These are phyloP conservation scores for Diaporthe helianthi DNA, from an alignment of 2,329 filamentous ascomycete species.

Conservation along the genomic window DNA sequence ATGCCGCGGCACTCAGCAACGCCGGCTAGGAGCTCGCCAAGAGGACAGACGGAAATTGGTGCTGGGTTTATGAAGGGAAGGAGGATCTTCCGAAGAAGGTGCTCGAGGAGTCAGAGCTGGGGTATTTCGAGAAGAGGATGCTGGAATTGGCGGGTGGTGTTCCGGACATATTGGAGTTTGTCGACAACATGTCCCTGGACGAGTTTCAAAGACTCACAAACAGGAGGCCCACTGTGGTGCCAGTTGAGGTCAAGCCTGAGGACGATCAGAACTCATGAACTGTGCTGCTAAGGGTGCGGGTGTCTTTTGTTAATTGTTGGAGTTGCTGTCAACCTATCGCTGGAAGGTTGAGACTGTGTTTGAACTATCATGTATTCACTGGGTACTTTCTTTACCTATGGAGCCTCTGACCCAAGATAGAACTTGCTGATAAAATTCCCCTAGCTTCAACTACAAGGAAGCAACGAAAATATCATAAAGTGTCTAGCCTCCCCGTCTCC, in stretches of 20 bases:
- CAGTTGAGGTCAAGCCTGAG: not conserved
- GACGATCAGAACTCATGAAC: not conserved
- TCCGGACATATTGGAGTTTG: slow-evolving; percentile 53
- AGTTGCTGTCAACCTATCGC: not conserved
- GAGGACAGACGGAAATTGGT: slow-evolving; percentile 51
- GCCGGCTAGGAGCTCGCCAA: slow-evolving; percentile 52
- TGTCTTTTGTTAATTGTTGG: too few species aligned
- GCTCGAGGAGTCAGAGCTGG: slow-evolving; percentile 61
- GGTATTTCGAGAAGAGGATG: slow-evolving; percentile 59
- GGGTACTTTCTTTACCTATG: not conserved
- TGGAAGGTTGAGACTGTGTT: not conserved
- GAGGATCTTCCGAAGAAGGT: slow-evolving; percentile 50
- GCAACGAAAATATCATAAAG: too few species aligned
- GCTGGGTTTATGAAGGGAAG: slow-evolving; percentile 60
- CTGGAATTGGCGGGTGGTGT: slow-evolving; percentile 52
- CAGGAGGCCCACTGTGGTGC: slow-evolving; percentile 20
- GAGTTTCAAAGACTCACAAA: slow-evolving; percentile 23
- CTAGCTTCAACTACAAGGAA: not conserved
- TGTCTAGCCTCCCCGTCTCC: too few species aligned
- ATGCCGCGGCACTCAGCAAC: slow-evolving; percentile 50
- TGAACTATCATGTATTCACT: not conserved
- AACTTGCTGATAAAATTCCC: not conserved
- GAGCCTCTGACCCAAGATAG: not conserved
- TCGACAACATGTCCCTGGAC: slow-evolving; percentile 41
- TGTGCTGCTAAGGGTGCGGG: too few species aligned